These are phyloP conservation scores for Eucalyptus cloeziana DNA, from an alignment of 345 rosid species.

Conservation along the genomic window DNA sequence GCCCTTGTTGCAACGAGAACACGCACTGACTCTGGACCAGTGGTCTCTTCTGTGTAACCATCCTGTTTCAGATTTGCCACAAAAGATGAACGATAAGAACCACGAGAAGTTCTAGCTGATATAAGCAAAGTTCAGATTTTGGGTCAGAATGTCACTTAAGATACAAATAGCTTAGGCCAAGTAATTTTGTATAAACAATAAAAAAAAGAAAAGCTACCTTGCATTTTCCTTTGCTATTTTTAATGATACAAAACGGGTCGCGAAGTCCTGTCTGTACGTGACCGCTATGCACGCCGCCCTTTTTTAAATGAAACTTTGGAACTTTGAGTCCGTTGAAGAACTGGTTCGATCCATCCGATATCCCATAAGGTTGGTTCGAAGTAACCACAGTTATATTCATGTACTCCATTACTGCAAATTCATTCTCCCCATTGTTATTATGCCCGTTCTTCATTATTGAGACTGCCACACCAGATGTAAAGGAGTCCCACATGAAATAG, in stretches of 20 bases:
- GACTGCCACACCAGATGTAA: conserved; percentile 68
- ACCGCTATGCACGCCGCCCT: conserved; percentile 75
- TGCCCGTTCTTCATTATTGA: conserved; percentile 48
- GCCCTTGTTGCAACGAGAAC: conserved; percentile 77
- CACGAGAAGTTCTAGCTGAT: neutral
- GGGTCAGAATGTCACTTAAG: neutral
- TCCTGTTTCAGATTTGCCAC: conserved; percentile 27
- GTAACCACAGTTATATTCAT: conserved; percentile 83
- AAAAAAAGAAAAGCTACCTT: conserved; percentile 17
- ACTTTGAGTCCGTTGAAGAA: conserved; percentile 43
- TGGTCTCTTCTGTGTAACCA: conserved; percentile 63
- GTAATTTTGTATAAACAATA: neutral
- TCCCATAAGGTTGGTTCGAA: conserved; percentile 70
- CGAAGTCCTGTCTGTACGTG: conserved; percentile 67
- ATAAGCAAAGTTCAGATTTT: neutral
- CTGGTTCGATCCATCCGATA: conserved; percentile 69
- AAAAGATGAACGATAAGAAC: neutral
- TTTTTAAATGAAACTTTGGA: conserved; percentile 48
- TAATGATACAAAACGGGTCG: conserved; percentile 52
- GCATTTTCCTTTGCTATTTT: conserved; percentile 68
- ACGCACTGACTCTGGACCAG: conserved; percentile 47
- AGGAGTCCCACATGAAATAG: conserved; percentile 96
- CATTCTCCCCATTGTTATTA: conserved; percentile 35
- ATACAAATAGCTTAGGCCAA: neutral
- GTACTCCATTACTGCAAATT: conserved; percentile 78